phyloP scores from a whole-genome alignment of 768 basidiomycete species.

The Sporobolomyces roseus region DNA sequence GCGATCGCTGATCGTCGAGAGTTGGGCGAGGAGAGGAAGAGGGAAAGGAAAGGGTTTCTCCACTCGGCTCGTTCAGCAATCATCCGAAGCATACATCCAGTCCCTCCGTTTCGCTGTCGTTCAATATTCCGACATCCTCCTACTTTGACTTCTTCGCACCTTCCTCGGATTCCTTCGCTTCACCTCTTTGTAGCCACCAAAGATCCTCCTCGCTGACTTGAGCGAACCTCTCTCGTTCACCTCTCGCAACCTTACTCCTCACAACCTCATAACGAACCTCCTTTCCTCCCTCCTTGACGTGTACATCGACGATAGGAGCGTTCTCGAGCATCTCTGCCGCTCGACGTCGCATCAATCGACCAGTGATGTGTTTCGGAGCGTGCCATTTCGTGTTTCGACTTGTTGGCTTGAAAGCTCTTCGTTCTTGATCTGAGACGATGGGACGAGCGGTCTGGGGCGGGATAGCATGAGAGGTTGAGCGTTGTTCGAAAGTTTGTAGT shows the following conservation, averaged over 20 bases:
- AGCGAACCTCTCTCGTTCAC: background rate
- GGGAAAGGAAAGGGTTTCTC: too few species aligned
- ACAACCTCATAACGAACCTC: background rate
- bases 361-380: constrained; percentile 18
- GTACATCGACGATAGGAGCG: constrained; percentile 9
- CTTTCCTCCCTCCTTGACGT: background rate
- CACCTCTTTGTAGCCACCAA: background rate
- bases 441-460: background rate
- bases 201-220: background rate
- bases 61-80: too few species aligned
- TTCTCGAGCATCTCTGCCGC: constrained; percentile 2
- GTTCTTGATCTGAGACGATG: background rate
- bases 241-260: constrained; percentile 3
- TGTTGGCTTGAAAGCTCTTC: background rate
- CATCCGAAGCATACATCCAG: too few species aligned
- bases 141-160: background rate
- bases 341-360: constrained; percentile 14
- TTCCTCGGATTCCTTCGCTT: background rate
- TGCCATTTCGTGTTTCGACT: constrained; percentile 28
- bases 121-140: too few species aligned
- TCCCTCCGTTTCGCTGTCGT: too few species aligned
- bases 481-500: constrained; percentile 18
- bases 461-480: background rate
- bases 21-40: background rate
- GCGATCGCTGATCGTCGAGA: too few species aligned